phyloP scores from a whole-genome alignment of 208 protist species.

The Phytomonas sp. region DNA sequence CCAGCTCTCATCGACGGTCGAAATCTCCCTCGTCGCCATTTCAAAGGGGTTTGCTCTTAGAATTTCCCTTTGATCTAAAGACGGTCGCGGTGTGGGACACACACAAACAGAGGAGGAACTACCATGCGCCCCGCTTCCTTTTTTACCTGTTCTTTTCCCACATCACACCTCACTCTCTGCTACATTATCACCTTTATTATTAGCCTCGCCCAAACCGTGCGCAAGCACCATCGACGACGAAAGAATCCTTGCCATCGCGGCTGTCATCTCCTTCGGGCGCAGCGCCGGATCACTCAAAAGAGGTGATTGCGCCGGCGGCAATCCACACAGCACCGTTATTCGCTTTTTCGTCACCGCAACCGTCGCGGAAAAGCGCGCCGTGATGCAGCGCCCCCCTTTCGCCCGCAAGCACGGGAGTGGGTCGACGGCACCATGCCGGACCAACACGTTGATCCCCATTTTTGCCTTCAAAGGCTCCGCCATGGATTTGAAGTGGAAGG shows the following conservation, averaged over 20 bases:
- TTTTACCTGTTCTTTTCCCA: not conserved
- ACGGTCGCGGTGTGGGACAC: not conserved
- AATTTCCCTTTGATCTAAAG: not conserved
- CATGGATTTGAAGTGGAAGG: conserved; percentile 67
- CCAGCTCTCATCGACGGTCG: not conserved
- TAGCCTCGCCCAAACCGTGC: not conserved
- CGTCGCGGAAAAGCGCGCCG: conserved; percentile 72
- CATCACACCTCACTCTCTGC: not conserved
- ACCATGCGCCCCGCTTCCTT: not conserved
- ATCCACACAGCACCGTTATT: conserved; percentile 68
- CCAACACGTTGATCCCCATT: conserved; percentile 60
- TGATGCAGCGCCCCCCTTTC: conserved; percentile 48
- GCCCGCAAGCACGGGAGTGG: conserved; percentile 39
- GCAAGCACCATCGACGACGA: conserved; percentile 29
- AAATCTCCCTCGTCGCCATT: not conserved
- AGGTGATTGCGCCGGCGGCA: conserved; percentile 31
- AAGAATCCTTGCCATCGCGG: conserved; percentile 21
- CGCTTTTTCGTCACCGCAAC: conserved; percentile 63
- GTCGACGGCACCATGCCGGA: conserved; percentile 58
- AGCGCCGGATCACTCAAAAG: conserved; percentile 20
- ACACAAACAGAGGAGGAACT: not conserved
- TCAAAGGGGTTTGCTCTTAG: not conserved
- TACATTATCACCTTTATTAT: not conserved
- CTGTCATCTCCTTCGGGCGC: conserved; percentile 8
- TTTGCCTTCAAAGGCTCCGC: conserved; percentile 48